A percentile compares a stretch with the other conserved stretches of the same genome.
These are phyloP conservation scores for Mycosphaerella arachidis DNA, from an alignment of 2,329 filamentous ascomycete species.

Conservation along the genomic window DNA sequence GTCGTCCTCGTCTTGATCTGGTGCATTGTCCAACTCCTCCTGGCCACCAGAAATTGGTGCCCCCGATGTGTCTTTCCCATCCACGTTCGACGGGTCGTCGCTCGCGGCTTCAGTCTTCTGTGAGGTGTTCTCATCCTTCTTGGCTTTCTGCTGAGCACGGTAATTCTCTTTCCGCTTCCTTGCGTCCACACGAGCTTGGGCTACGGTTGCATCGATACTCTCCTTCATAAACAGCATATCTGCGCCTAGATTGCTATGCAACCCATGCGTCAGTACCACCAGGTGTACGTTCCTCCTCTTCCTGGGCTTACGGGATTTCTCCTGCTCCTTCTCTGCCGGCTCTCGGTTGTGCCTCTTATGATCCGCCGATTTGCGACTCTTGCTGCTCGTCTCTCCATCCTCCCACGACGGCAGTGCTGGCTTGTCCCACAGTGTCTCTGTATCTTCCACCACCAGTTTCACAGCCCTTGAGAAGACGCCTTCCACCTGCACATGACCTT, in stretches of 20 bases:
- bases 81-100: neutral
- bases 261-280: conserved; percentile 85
- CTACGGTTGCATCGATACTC: conserved; percentile 82
- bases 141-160: neutral
- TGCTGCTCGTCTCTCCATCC: conserved; percentile 26
- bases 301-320: conserved; percentile 31
- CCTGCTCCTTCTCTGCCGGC: conserved; percentile 11
- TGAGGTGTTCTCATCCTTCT: conserved; percentile 9
- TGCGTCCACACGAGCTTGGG: conserved; percentile 66
- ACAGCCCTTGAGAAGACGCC: conserved; percentile 84
- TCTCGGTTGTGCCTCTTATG: conserved; percentile 15
- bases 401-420: conserved; percentile 68
- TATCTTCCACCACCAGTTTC: conserved; percentile 77
- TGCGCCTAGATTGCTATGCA: conserved; percentile 91
- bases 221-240: conserved; percentile 98
- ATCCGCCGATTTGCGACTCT: conserved; percentile 23
- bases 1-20: conserved; percentile 55
- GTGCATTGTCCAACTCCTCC: conserved; percentile 39
- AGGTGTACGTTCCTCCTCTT: conserved; percentile 80
- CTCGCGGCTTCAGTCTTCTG: conserved; percentile 8
- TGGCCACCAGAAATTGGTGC: conserved; percentile 49
- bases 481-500: conserved; percentile 60
- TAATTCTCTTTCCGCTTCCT: conserved; percentile 51
- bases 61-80: conserved; percentile 34
- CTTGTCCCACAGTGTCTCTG: conserved; percentile 86